These are phyloP conservation scores for Hypoxylon intermedium DNA, from an alignment of 495 filamentous ascomycete species.

Conservation along the genomic window DNA sequence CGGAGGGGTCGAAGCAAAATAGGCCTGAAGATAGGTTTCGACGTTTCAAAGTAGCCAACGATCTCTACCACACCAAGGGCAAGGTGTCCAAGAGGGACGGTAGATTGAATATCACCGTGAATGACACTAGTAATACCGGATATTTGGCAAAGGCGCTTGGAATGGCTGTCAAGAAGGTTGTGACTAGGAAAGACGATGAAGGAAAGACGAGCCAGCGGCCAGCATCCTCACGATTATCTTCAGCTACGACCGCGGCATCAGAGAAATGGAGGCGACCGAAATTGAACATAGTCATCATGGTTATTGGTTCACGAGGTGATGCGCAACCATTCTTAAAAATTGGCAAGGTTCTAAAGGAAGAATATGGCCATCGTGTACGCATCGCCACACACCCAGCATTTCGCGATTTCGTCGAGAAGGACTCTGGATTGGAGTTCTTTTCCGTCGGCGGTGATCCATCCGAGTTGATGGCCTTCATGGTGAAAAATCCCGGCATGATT, in stretches of 20 bases:
- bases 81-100: constrained; percentile 72
- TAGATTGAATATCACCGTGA: constrained; percentile 71
- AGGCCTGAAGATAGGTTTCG: constrained; percentile 41
- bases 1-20: constrained; percentile 20
- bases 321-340: constrained; percentile 79
- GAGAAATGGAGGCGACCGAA: constrained; percentile 48
- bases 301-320: constrained; percentile 78
- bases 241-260: constrained; percentile 21
- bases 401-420: constrained; percentile 69
- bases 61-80: constrained; percentile 69
- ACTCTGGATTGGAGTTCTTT: constrained; percentile 72
- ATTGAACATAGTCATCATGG: constrained; percentile 80
- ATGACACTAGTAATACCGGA: constrained; percentile 68
- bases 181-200: constrained; percentile 29
- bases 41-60: constrained; percentile 65
- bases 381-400: constrained; percentile 75
- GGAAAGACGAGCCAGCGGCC: constrained; percentile 10
- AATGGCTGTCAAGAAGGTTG: constrained; percentile 54
- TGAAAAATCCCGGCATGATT: constrained; percentile 77
- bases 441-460: constrained; percentile 74
- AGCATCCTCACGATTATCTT: constrained; percentile 33
- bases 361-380: constrained; percentile 72
- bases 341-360: constrained; percentile 70
- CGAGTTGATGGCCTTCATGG: constrained; percentile 83
- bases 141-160: constrained; percentile 76